phyloP scores from a whole-genome alignment of 2,329 filamentous ascomycete genomes.

The Mycogone perniciosa region DNA sequence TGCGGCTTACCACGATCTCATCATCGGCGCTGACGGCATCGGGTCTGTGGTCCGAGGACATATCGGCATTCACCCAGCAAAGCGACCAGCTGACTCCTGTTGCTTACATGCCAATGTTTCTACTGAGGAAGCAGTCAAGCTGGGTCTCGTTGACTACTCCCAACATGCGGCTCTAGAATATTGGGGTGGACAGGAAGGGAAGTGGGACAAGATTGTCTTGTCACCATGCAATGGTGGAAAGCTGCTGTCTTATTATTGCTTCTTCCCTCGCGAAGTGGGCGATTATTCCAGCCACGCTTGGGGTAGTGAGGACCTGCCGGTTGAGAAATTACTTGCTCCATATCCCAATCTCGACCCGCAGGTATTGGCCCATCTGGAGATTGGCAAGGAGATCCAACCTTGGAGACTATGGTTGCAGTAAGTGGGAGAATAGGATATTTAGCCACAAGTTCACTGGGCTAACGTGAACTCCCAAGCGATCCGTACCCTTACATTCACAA shows the following conservation, averaged over 20 bases:
- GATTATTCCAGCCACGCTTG: constrained; percentile 57
- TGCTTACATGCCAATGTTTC: constrained; percentile 60
- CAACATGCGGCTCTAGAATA: constrained; percentile 57
- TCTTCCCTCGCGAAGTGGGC: constrained; percentile 50
- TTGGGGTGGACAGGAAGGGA: constrained; percentile 60
- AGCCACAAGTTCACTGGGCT: neutral
- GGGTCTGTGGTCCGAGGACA: constrained; percentile 57
- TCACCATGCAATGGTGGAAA: constrained; percentile 62
- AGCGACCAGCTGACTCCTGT: constrained; percentile 51
- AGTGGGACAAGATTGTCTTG: constrained; percentile 64
- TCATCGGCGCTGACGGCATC: constrained; percentile 62
- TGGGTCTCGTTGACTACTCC: constrained; percentile 59
- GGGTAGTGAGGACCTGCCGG: constrained; percentile 44
- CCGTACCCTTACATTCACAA: constrained; percentile 54
- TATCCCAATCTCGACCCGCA: constrained; percentile 55
- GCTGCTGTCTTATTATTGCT: constrained; percentile 63
- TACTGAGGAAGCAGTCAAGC: constrained; percentile 52
- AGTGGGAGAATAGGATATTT: constrained; percentile 7
- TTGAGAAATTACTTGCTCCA: constrained; percentile 54
- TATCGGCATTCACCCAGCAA: constrained; percentile 56
- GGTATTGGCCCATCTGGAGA: constrained; percentile 50
- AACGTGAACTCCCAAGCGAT: constrained; percentile 18
- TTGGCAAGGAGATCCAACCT: constrained; percentile 56
- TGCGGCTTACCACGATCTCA: constrained; percentile 47
- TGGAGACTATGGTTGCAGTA: constrained; percentile 58